Conservation (phyloP, 2,329 filamentous ascomycete genomes). For the Aspergillus quadricinctus region DNA sequence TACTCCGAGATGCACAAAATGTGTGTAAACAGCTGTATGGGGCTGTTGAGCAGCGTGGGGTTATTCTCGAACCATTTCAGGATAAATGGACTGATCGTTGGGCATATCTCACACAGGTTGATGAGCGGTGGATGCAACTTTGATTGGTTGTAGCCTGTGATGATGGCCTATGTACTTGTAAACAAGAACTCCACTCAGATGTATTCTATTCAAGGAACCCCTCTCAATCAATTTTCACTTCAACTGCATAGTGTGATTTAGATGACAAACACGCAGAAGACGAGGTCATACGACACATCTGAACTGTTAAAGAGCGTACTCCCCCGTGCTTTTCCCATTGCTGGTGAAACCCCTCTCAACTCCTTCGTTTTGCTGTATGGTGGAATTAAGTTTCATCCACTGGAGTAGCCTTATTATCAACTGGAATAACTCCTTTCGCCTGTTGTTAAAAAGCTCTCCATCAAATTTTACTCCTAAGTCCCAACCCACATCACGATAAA, state of each 20-base stretch:
- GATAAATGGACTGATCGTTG: conserved; percentile 11
- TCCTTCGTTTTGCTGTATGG: no score
- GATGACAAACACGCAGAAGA: no score
- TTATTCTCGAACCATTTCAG: conserved; percentile 13
- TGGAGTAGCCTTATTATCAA: no score
- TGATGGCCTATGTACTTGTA: neutral
- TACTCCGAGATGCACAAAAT: conserved; percentile 11
- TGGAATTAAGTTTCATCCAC: no score
- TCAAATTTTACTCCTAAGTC: no score
- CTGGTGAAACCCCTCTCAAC: no score
- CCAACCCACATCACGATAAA: no score
- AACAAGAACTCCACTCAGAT: neutral
- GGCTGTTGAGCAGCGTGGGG: conserved; percentile 12
- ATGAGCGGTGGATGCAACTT: conserved; percentile 16
- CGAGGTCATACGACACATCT: no score
- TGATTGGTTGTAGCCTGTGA: conserved; percentile 16
- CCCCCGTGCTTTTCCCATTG: no score
- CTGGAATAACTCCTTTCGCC: no score
- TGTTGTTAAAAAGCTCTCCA: no score
- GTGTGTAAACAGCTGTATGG: conserved; percentile 17
- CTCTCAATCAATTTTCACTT: neutral
- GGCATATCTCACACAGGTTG: conserved; percentile 11
- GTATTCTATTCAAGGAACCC: neutral
- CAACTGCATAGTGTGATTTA: neutral
- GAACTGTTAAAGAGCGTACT: no score